Evolutionary conservation across 1,139 yeast species (phyloP).

Genomic region (Lodderomyces elongisporus): DNA sequence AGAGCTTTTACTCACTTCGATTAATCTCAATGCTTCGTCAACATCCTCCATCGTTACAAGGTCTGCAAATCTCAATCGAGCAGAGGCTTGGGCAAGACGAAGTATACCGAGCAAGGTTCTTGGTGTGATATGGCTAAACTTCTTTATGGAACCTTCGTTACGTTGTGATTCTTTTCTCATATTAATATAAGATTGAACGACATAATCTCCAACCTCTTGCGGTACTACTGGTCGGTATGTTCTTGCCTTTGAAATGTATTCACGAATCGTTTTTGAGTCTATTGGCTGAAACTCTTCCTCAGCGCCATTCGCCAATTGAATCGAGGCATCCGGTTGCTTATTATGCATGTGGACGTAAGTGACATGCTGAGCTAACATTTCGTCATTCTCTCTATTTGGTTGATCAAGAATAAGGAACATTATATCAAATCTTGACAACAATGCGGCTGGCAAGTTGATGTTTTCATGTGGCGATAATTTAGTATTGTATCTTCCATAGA

Average conservation of each 20-base stretch:
- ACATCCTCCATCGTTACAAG: slow-evolving; percentile 75
- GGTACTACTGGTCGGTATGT: slow-evolving; percentile 82
- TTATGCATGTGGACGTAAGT: slow-evolving; percentile 94
- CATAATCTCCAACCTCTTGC: slow-evolving; percentile 81
- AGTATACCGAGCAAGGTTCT: slow-evolving; percentile 88
- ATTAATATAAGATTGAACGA: slow-evolving; percentile 80
- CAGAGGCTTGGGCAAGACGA: slow-evolving; percentile 91
- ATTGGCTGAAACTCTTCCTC: slow-evolving; percentile 65
- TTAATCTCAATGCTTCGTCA: slow-evolving; percentile 88
- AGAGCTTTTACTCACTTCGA: slow-evolving; percentile 82
- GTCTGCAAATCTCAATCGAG: slow-evolving; percentile 78
- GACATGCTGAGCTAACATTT: slow-evolving; percentile 85
- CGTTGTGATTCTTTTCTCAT: slow-evolving; percentile 87
- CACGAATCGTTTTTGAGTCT: slow-evolving; percentile 77
- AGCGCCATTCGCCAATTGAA: slow-evolving; percentile 1
- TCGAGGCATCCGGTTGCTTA: slow-evolving; percentile 58
- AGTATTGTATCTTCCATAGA: slow-evolving; percentile 93
- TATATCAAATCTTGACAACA: slow-evolving; percentile 90
- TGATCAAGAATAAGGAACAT: slow-evolving; percentile 81
- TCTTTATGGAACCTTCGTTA: slow-evolving; percentile 71
- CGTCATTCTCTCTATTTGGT: slow-evolving; percentile 78
- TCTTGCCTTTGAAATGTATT: slow-evolving; percentile 83
- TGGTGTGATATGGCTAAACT: slow-evolving; percentile 88
- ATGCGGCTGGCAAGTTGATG: slow-evolving; percentile 94
- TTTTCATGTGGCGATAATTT: slow-evolving; percentile 88